Evolutionary conservation across 2,329 filamentous ascomycete species (phyloP).

Genomic region (Ophidiomyces ophidiicola): DNA sequence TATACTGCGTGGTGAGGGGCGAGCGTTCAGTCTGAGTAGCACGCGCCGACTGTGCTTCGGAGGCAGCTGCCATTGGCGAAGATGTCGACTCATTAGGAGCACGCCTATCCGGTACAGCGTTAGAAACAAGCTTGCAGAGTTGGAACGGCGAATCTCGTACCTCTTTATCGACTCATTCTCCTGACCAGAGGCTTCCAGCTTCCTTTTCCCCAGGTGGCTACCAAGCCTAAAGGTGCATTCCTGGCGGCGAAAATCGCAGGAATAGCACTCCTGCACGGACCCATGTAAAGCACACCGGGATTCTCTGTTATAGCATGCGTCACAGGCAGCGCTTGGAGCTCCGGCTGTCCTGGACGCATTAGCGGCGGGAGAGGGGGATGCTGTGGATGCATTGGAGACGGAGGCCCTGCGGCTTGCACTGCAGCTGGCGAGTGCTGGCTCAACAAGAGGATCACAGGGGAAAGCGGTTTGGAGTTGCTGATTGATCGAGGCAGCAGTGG

Average conservation of each 20-base stretch:
- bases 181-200: slow-evolving; percentile 24
- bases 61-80: not conserved
- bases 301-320: slow-evolving; percentile 33
- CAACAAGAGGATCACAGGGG: slow-evolving; percentile 4
- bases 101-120: slow-evolving; percentile 8
- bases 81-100: slow-evolving; percentile 4
- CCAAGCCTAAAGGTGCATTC: slow-evolving; percentile 33
- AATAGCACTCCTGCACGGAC: slow-evolving; percentile 34
- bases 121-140: not conserved
- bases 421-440: not conserved
- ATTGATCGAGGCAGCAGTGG: slow-evolving; percentile 9
- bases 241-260: slow-evolving; percentile 35
- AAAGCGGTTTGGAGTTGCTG: slow-evolving; percentile 9
- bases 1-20: slow-evolving; percentile 29
- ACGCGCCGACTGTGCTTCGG: not conserved
- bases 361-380: slow-evolving; percentile 2
- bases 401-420: not conserved
- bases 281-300: slow-evolving; percentile 36
- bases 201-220: slow-evolving; percentile 29
- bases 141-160: slow-evolving; percentile 17
- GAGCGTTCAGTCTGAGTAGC: not conserved
- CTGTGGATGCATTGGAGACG: not conserved
- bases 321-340: slow-evolving; percentile 24
- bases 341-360: not conserved
- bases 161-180: slow-evolving; percentile 27